Percentiles rank a stretch among this genome's conserved stretches.
These are phyloP conservation scores for Spongiforma sp. DNA, from an alignment of 1,284 basidiomycete genomes.

Conservation along the genomic window DNA sequence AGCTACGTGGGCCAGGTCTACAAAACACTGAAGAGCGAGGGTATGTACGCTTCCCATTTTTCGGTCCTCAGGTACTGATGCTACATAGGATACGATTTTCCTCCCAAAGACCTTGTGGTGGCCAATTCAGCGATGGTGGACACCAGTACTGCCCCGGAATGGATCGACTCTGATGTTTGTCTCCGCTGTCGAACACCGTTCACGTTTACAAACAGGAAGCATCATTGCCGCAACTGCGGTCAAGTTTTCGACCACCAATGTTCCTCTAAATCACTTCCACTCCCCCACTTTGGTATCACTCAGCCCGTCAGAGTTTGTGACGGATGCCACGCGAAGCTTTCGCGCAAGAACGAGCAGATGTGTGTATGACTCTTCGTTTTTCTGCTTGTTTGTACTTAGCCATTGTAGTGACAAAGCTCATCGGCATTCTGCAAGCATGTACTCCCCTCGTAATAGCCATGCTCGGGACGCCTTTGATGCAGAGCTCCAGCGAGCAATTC, in stretches of 20 bases:
- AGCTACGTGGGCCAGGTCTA: conserved; percentile 83
- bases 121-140: conserved; percentile 85
- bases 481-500: conserved; percentile 93
- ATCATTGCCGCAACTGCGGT: conserved; percentile 99
- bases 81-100: conserved; percentile 78
- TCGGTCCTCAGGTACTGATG: conserved; percentile 1
- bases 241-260: conserved; percentile 96
- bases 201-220: conserved; percentile 96
- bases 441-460: conserved; percentile 54
- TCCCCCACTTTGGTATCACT: conserved; percentile 94
- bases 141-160: conserved; percentile 90
- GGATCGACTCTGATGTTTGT: conserved; percentile 97
- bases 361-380: conserved; percentile 26
- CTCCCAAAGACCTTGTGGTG: conserved; percentile 74
- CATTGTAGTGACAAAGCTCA: conserved; percentile 48
- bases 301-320: conserved; percentile 97
- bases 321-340: conserved; percentile 81
- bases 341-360: conserved; percentile 60
- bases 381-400: conserved; percentile 9
- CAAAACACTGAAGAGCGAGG: conserved; percentile 76
- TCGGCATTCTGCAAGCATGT: conserved; percentile 55
- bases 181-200: conserved; percentile 92
- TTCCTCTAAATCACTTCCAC: conserved; percentile 82
- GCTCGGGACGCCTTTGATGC: conserved; percentile 79
- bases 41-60: conserved; percentile 47